Evolutionary conservation across 2,329 filamentous ascomycete species (phyloP).

Genomic region (Alternaria sp.): DNA sequence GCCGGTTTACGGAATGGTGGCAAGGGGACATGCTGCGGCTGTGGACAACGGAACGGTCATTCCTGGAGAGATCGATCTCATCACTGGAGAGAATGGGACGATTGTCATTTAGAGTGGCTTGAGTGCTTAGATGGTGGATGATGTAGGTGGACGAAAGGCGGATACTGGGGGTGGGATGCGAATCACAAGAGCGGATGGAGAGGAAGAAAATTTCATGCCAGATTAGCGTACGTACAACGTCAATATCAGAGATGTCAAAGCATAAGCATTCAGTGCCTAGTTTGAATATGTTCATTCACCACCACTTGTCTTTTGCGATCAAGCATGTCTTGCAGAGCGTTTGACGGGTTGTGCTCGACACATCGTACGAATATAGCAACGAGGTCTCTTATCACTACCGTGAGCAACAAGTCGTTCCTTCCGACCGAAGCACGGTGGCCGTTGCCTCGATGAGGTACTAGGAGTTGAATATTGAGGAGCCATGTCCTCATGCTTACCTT

Average conservation of each 20-base stretch:
- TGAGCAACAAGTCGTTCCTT: not conserved
- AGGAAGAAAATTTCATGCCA: not conserved
- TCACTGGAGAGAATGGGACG: conserved; percentile 29
- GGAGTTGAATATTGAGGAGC: not conserved
- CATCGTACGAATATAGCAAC: not conserved
- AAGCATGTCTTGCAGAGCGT: not conserved
- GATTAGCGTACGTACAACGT: not conserved
- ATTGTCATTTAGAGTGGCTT: conserved; percentile 2
- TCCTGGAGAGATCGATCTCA: conserved; percentile 60
- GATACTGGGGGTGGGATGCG: not conserved
- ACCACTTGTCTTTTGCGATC: not conserved
- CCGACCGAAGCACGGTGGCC: not conserved
- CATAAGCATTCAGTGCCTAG: not conserved
- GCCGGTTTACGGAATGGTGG: conserved; percentile 71
- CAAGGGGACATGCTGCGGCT: conserved; percentile 68
- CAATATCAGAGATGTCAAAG: not conserved
- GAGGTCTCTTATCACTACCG: not conserved
- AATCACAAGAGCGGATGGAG: not conserved
- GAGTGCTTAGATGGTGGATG: not conserved
- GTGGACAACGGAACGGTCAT: conserved; percentile 65
- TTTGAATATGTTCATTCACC: not conserved
- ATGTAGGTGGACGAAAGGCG: not conserved
- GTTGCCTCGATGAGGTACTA: not conserved
- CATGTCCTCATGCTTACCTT: not conserved
- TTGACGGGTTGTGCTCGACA: not conserved